phyloP scores from a whole-genome alignment of 441 rosid genomes.

The Theobroma grandiflorum region DNA sequence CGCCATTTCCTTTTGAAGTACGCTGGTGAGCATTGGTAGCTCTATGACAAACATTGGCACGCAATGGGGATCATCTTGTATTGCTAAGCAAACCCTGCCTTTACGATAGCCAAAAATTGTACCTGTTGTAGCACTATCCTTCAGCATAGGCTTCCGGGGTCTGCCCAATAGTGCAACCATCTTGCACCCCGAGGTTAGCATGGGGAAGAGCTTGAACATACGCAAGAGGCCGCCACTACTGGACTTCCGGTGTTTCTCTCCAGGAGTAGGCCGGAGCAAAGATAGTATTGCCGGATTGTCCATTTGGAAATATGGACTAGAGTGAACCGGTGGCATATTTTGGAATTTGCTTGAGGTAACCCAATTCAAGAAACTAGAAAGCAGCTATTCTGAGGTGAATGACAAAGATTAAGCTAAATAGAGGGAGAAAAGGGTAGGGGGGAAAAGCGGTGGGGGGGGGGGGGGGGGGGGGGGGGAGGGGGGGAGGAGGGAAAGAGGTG shows the following conservation, averaged over 20 bases:
- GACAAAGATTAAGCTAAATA: constrained; percentile 16
- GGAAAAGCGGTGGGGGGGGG: not conserved
- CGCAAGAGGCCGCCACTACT: constrained; percentile 71
- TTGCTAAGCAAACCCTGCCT: constrained; percentile 78
- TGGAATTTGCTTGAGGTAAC: not conserved
- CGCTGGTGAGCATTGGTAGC: constrained; percentile 75
- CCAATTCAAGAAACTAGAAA: constrained; percentile 3
- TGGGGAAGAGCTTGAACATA: constrained; percentile 89
- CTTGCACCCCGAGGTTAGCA: constrained; percentile 96
- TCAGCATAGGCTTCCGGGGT: constrained; percentile 74
- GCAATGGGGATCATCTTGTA: constrained; percentile 93
- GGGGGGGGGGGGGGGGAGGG: no score
- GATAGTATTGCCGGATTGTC: constrained; percentile 73
- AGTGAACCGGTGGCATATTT: constrained; percentile 69
- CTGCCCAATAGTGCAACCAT: constrained; percentile 83
- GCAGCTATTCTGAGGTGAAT: constrained; percentile 7
- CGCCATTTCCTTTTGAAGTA: constrained; percentile 89
- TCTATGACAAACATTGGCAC: constrained; percentile 79
- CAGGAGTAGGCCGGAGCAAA: constrained; percentile 62
- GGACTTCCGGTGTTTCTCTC: constrained; percentile 60
- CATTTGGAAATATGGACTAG: constrained; percentile 76
- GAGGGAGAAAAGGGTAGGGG: not conserved
- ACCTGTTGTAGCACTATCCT: constrained; percentile 81
- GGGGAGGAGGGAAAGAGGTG: not conserved
- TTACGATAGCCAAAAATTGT: constrained; percentile 85